These are phyloP conservation scores for Tuber indicum DNA, from an alignment of 495 filamentous ascomycete species.

Conservation along the genomic window DNA sequence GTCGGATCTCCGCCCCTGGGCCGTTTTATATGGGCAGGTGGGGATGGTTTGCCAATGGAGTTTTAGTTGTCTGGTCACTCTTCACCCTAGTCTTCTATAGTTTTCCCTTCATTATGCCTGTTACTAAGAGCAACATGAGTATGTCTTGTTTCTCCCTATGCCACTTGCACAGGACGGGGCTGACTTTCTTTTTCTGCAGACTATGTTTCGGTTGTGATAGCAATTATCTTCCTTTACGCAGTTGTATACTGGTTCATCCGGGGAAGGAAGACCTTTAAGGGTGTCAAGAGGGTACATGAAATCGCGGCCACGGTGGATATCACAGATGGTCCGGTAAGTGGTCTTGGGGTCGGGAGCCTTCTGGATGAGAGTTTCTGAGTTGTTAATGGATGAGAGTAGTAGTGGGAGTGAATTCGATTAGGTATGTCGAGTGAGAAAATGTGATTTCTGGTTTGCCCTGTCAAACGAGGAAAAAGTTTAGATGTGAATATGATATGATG, in stretches of 20 bases:
- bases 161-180: background rate
- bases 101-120: constrained; percentile 35
- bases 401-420: background rate
- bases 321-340: background rate
- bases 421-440: background rate
- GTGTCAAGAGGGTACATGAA: constrained; percentile 11
- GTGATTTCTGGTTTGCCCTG: background rate
- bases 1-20: constrained; percentile 20
- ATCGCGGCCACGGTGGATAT: background rate
- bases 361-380: background rate
- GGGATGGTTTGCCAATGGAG: constrained; percentile 35
- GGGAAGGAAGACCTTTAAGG: constrained; percentile 21
- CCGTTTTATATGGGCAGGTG: constrained; percentile 33
- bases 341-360: background rate
- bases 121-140: constrained; percentile 34
- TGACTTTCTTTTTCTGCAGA: constrained; percentile 11
- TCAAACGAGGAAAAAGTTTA: background rate
- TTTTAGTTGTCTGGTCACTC: constrained; percentile 27
- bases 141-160: constrained; percentile 8
- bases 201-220: constrained; percentile 35
- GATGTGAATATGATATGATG: background rate
- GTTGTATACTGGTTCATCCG: constrained; percentile 22
- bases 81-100: constrained; percentile 36
- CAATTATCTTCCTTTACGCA: constrained; percentile 29
- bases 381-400: background rate